Evolutionary conservation across 371 early-diverging fungal genomes (phyloP).

Genomic region (Mortierella sp.): DNA sequence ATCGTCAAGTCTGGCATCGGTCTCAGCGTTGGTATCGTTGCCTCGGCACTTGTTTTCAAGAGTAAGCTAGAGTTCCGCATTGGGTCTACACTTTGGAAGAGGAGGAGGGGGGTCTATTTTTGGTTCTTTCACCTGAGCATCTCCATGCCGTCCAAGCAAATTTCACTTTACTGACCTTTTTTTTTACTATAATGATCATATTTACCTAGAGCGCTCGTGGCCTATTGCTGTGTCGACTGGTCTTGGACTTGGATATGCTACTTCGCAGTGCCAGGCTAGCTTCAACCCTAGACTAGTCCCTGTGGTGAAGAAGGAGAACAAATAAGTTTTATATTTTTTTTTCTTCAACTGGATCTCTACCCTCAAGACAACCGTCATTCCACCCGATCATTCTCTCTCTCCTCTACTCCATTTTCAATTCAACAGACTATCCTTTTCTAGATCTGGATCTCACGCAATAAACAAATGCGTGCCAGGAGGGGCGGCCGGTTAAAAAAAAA

Average conservation of each 20-base stretch:
- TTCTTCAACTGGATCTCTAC: no score
- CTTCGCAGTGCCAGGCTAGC: conserved; percentile 82
- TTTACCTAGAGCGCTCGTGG: conserved; percentile 80
- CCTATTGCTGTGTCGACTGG: conserved; percentile 91
- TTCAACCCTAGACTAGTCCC: conserved; percentile 55
- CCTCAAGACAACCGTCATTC: no score
- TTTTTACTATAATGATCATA: neutral
- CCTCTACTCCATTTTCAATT: no score
- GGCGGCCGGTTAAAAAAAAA: no score
- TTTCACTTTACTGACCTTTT: neutral
- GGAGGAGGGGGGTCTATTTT: no score
- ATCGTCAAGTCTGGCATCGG: conserved; percentile 89
- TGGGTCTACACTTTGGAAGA: no score
- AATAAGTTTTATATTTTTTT: neutral
- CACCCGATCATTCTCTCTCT: no score
- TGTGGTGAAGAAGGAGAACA: conserved; percentile 4
- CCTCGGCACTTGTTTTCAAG: conserved; percentile 90
- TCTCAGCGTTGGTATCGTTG: conserved; percentile 87
- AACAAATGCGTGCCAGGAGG: no score
- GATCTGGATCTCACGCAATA: no score
- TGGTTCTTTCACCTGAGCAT: neutral
- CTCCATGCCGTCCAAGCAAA: no score
- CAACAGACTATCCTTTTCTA: no score
- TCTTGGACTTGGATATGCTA: conserved; percentile 87
- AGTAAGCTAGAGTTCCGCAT: conserved; percentile 62